phyloP scores from a whole-genome alignment of 139 green algal species.

The Edaphochlamys debaryana region DNA sequence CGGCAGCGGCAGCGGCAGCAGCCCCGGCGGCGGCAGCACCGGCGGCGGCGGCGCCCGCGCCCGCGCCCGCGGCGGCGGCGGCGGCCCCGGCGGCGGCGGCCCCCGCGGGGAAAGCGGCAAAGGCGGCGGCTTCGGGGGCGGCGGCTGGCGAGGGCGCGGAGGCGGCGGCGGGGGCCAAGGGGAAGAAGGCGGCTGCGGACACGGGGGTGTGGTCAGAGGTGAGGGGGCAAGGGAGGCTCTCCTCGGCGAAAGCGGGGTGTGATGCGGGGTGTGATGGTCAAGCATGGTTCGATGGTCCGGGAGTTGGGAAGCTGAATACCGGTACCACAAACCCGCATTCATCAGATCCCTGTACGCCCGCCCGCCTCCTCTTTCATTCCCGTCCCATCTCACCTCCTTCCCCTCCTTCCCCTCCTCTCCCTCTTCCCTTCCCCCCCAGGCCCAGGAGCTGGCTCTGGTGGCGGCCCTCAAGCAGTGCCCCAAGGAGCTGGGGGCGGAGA shows the following conservation, averaged over 20 bases:
- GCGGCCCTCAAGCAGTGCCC: conserved; percentile 90
- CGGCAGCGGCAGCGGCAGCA: background rate
- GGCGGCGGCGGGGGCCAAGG: background rate
- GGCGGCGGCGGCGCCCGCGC: background rate
- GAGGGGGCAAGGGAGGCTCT: background rate
- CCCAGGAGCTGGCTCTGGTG: conserved; percentile 89
- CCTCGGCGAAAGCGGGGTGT: too few relatives aligned
- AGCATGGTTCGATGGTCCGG: too few relatives aligned
- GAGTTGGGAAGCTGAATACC: too few relatives aligned
- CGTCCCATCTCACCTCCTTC: too few relatives aligned
- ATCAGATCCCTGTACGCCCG: too few relatives aligned
- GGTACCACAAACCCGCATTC: too few relatives aligned
- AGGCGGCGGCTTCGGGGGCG: background rate
- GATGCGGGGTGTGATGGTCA: too few relatives aligned
- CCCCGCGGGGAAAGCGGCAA: background rate
- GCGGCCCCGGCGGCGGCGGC: background rate
- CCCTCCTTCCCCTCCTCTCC: too few relatives aligned
- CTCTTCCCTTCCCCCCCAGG: conserved; percentile 26
- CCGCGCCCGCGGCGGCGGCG: background rate
- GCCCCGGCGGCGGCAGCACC: too few relatives aligned
- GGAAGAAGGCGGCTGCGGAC: conserved; percentile 18
- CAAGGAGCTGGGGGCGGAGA: conserved; percentile 77
- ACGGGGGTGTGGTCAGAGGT: conserved; percentile 44
- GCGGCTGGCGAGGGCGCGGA: background rate
- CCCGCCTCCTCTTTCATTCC: too few relatives aligned